These are phyloP conservation scores for Mortierella sp. DNA, from an alignment of 371 early-diverging fungal genomes.

Conservation along the genomic window DNA sequence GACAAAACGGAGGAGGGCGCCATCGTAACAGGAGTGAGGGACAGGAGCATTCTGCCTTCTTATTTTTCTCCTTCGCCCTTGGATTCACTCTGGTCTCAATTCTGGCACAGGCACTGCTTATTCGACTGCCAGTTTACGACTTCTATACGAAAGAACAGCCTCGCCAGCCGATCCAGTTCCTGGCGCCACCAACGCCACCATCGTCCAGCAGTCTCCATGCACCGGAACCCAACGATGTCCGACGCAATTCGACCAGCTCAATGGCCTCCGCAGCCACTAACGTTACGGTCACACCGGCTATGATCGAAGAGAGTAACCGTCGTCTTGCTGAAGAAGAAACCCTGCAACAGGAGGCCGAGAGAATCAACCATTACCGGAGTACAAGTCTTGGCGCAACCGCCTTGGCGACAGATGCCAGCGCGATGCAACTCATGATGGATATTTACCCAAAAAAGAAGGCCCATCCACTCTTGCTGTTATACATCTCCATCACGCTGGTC, in stretches of 20 bases:
- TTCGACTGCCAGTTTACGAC: slow-evolving; percentile 62
- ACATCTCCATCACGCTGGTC: slow-evolving; percentile 66
- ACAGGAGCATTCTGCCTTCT: slow-evolving; percentile 62
- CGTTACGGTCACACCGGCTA: slow-evolving; percentile 39
- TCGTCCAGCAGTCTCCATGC: slow-evolving; percentile 1
- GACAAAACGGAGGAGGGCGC: slow-evolving; percentile 20
- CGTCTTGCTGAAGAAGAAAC: slow-evolving; percentile 25
- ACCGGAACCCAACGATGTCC: slow-evolving; percentile 3
- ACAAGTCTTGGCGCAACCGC: slow-evolving; percentile 44
- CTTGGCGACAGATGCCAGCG: slow-evolving; percentile 36
- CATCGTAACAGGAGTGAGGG: slow-evolving; percentile 30
- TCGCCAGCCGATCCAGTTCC: slow-evolving; percentile 39
- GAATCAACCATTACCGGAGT: slow-evolving; percentile 33
- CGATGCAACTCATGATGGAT: slow-evolving; percentile 41
- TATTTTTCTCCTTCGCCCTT: slow-evolving; percentile 69
- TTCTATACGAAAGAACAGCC: slow-evolving; percentile 56
- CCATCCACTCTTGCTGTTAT: slow-evolving; percentile 54
- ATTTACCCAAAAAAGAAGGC: slow-evolving; percentile 58
- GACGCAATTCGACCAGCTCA: slow-evolving; percentile 42
- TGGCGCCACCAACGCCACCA: slow-evolving; percentile 28
- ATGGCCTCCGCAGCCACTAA: slow-evolving; percentile 18
- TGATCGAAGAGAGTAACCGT: slow-evolving; percentile 43
- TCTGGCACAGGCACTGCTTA: slow-evolving; percentile 58
- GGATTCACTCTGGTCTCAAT: slow-evolving; percentile 61
- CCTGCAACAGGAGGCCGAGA: slow-evolving; percentile 15